Evolutionary conservation across 2,329 filamentous ascomycete genomes (phyloP), one percentile per base, ranked within the genome.

Genomic region (Neonectria sp.): DNA sequence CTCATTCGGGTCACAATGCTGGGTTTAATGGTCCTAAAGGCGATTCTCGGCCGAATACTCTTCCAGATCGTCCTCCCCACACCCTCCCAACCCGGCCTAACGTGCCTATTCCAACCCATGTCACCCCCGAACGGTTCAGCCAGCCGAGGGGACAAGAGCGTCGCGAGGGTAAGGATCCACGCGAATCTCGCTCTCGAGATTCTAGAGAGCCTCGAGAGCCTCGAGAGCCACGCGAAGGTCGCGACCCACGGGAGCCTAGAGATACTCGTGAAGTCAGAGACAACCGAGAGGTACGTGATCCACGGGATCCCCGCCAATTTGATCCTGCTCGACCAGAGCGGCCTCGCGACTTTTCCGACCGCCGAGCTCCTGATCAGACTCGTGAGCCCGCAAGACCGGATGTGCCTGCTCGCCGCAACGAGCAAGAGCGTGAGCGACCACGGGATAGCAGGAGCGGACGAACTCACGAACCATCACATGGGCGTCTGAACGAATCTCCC

Each of bases 61-160:
- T 82, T n/a, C 81, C 81, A 15, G 81, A 81, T 56, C 76, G 78
- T 4, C 80, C 78, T 8, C 77, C 75, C 43, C 80, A 79, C 68
- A 80, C 78, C 17, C 79, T 92, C 7, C 90, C 90, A 2, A 89
- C 80, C 60, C 84, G 89, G 61, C 89, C 89, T 17, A 88, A 91
- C 69, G 84, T 89, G 12, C 88, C 87, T 8, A 84, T 88, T 52
- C 84, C 85, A 1, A 82, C 83, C 3, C 84, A 85, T 68, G 84
- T 83, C 60, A 79, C 80, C 11, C 80, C 84, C 27, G 85, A 86
- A 57, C 82, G 86, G 37, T 86, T 83, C 65, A 77, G 76, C 12
- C 83, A 83, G 63, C 77, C 80, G 21, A 82, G 83, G 17, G 76
- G 68, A 56, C 79, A 82, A 43, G 83, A 86, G 15, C 77, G 79